Evolutionary conservation across 306 rosid genomes (phyloP).

Genomic region (Casuarina glauca): DNA sequence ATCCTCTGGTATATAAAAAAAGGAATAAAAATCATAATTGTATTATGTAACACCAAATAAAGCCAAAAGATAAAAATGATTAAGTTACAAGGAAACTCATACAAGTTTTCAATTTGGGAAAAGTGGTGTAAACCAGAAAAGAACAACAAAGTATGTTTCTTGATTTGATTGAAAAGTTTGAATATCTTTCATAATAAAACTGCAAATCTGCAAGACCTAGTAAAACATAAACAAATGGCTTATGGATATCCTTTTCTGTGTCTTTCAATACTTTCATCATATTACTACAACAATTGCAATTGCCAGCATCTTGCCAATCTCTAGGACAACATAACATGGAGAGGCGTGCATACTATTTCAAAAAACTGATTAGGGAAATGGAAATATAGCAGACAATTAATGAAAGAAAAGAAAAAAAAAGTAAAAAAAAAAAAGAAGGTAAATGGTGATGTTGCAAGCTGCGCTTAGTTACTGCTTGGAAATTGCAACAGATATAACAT

Average conservation of each 20-base stretch:
- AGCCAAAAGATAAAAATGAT: not conserved
- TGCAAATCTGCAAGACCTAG: not conserved
- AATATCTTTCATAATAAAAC: not conserved
- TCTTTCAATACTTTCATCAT: not conserved
- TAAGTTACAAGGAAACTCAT: not conserved
- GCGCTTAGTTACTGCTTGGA: too few species aligned
- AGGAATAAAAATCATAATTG: not conserved
- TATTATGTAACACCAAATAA: not conserved
- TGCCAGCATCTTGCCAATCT: not conserved
- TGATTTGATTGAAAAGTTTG: not conserved
- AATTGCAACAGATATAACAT: too few species aligned
- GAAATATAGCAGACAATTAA: too few species aligned
- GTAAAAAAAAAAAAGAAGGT: not conserved
- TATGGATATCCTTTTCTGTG: not conserved
- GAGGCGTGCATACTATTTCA: not conserved
- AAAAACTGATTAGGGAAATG: too few species aligned
- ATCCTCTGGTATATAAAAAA: too few species aligned
- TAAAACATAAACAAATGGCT: not conserved
- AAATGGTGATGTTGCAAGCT: not conserved
- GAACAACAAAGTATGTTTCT: not conserved
- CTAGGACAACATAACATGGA: not conserved
- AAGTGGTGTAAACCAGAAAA: not conserved
- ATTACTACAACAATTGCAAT: not conserved
- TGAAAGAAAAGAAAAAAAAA: too few species aligned
- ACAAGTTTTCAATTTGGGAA: conserved; percentile 3